These are phyloP conservation scores for Claviceps sp. DNA, from an alignment of 2,329 filamentous ascomycete species.

Conservation along the genomic window DNA sequence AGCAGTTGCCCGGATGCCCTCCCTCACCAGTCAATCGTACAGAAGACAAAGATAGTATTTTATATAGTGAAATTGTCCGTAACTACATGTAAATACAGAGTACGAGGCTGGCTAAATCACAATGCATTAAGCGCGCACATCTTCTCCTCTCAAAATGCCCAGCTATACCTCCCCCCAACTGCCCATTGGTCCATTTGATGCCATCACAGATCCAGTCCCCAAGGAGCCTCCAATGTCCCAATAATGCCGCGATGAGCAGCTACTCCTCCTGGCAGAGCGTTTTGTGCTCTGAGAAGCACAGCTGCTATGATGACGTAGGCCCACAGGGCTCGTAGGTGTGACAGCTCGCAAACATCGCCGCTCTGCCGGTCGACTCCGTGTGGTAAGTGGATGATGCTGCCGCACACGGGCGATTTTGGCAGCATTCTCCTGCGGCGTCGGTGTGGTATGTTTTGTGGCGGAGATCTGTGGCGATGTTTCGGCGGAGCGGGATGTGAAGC, in stretches of 20 bases:
- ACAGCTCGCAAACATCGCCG: slow-evolving; percentile 43
- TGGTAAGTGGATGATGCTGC: slow-evolving; percentile 78
- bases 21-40: too few relatives aligned
- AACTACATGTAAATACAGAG: neutral
- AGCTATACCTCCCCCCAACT: slow-evolving; percentile 63
- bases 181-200: slow-evolving; percentile 53
- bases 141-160: neutral
- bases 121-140: neutral
- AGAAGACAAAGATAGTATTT: too few relatives aligned
- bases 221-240: slow-evolving; percentile 82
- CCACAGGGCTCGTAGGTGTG: slow-evolving; percentile 34
- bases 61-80: neutral
- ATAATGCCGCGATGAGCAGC: slow-evolving; percentile 68
- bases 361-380: slow-evolving; percentile 36
- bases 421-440: slow-evolving; percentile 49
- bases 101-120: neutral
- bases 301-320: slow-evolving; percentile 44
- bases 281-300: slow-evolving; percentile 82
- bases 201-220: slow-evolving; percentile 60
- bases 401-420: slow-evolving; percentile 73
- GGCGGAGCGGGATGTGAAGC: slow-evolving; percentile 45
- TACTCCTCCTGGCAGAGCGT: slow-evolving; percentile 53
- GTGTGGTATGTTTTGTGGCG: slow-evolving; percentile 33
- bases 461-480: slow-evolving; percentile 28
- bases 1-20: too few relatives aligned